phyloP scores from a whole-genome alignment of 1,284 basidiomycete species.

The Apiotrichum gracile region DNA sequence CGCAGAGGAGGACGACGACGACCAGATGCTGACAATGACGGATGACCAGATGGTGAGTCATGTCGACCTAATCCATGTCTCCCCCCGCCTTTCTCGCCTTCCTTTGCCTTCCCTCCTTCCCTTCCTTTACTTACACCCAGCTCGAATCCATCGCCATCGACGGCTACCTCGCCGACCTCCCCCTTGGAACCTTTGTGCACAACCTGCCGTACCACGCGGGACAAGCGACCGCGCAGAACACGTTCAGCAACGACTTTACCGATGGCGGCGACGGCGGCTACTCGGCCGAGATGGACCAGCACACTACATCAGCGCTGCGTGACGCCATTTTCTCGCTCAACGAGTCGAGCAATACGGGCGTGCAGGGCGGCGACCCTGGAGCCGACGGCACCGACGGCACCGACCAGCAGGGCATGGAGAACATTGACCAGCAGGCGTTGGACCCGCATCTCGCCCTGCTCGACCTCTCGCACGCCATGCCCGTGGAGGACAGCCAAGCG shows the following conservation, averaged over 20 bases:
- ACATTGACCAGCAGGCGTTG: conserved; percentile 15
- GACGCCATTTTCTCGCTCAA: conserved; percentile 47
- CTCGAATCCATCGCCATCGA: conserved; percentile 44
- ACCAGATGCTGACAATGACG: conserved; percentile 37
- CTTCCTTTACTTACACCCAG: conserved; percentile 11
- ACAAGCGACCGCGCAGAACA: conserved; percentile 10
- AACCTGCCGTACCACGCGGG: conserved; percentile 37
- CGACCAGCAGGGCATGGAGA: conserved; percentile 21
- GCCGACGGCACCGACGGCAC: conserved; percentile 23
- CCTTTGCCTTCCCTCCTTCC: neutral
- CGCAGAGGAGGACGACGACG: conserved; percentile 38
- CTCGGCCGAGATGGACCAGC: conserved; percentile 43
- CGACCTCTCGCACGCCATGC: conserved; percentile 36
- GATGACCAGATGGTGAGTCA: conserved; percentile 44
- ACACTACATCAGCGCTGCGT: conserved; percentile 44
- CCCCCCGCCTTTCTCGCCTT: no score
- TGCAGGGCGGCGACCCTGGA: conserved; percentile 16
- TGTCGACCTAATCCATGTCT: neutral
- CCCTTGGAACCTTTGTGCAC: conserved; percentile 40
- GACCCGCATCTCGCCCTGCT: conserved; percentile 44
- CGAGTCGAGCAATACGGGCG: conserved; percentile 28
- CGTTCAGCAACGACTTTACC: conserved; percentile 28
- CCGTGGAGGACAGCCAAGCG: conserved; percentile 23
- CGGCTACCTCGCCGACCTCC: conserved; percentile 45
- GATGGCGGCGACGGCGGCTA: conserved; percentile 26